Percentiles rank a stretch among this genome's conserved stretches.
These are phyloP conservation scores for Malus sylvestris DNA, from an alignment of 306 rosid species.

Conservation along the genomic window DNA sequence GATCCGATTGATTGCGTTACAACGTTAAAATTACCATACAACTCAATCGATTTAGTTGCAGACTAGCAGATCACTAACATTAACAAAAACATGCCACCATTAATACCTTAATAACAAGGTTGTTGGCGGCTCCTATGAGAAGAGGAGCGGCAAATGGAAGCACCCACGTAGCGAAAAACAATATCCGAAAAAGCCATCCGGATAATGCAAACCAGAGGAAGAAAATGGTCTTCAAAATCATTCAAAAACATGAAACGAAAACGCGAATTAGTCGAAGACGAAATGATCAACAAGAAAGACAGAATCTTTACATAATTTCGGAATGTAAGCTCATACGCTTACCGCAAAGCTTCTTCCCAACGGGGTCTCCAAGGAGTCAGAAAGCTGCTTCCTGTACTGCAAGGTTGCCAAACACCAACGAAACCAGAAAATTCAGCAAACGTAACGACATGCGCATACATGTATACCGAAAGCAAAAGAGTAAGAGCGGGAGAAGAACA, in stretches of 20 bases:
- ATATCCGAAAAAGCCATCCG: conserved; percentile 88
- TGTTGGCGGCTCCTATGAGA: conserved; percentile 81
- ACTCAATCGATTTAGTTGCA: not conserved
- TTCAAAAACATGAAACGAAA: not conserved
- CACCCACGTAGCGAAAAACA: conserved; percentile 72
- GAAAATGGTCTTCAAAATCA: conserved; percentile 67
- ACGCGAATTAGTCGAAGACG: not conserved
- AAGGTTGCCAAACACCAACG: conserved; percentile 8
- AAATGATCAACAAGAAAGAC: not conserved
- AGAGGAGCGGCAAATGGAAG: conserved; percentile 96
- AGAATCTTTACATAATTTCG: not conserved
- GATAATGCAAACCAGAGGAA: conserved; percentile 93
- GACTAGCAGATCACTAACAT: not conserved
- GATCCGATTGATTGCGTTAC: not conserved
- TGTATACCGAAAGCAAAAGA: not conserved
- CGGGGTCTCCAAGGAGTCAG: conserved; percentile 56
- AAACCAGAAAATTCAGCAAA: not conserved
- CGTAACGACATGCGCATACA: not conserved
- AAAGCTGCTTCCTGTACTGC: conserved; percentile 80
- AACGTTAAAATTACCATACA: not conserved
- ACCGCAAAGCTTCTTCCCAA: conserved; percentile 65
- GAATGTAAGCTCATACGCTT: conserved; percentile 11
- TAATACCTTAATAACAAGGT: conserved; percentile 70
- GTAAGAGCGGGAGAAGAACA: conserved; percentile 6
- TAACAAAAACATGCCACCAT: conserved; percentile 2